phyloP scores from a whole-genome alignment of 1,139 yeast genomes.

The Lodderomyces orthopsilosis region DNA sequence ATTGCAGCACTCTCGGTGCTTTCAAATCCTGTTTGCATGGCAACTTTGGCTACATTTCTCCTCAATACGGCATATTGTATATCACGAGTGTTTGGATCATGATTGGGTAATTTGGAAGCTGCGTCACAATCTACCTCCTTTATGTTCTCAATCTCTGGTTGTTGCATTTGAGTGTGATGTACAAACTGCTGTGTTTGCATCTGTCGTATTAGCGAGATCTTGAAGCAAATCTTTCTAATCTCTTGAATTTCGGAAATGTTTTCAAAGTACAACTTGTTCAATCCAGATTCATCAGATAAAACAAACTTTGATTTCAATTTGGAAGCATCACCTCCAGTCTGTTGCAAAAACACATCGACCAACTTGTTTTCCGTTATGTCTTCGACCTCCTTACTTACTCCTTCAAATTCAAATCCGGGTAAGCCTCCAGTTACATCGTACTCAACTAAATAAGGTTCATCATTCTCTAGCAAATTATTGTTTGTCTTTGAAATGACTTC shows the following conservation, averaged over 20 bases:
- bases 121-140: slow-evolving; percentile 75
- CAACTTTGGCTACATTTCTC: slow-evolving; percentile 70
- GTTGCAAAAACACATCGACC: slow-evolving; percentile 36
- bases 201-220: slow-evolving; percentile 82
- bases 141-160: slow-evolving; percentile 63
- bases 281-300: slow-evolving; percentile 48
- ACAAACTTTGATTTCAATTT: slow-evolving; percentile 30
- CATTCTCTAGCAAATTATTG: slow-evolving; percentile 49
- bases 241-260: slow-evolving; percentile 83
- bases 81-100: slow-evolving; percentile 54
- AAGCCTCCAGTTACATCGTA: slow-evolving; percentile 81
- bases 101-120: slow-evolving; percentile 68
- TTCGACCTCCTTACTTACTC: slow-evolving; percentile 46
- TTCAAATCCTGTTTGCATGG: slow-evolving; percentile 95
- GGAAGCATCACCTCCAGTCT: slow-evolving; percentile 27
- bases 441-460: slow-evolving; percentile 72
- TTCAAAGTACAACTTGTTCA: slow-evolving; percentile 57
- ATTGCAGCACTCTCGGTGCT: slow-evolving; percentile 75
- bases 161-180: slow-evolving; percentile 70
- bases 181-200: slow-evolving; percentile 84
- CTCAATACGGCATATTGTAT: slow-evolving; percentile 66
- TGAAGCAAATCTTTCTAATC: slow-evolving; percentile 82
- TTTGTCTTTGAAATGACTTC: slow-evolving; percentile 41
- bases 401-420: slow-evolving; percentile 61
- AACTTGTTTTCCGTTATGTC: slow-evolving; percentile 49